Conservation (phyloP, 2,329 filamentous ascomycete genomes). For the Arachnomyces sp. region DNA sequence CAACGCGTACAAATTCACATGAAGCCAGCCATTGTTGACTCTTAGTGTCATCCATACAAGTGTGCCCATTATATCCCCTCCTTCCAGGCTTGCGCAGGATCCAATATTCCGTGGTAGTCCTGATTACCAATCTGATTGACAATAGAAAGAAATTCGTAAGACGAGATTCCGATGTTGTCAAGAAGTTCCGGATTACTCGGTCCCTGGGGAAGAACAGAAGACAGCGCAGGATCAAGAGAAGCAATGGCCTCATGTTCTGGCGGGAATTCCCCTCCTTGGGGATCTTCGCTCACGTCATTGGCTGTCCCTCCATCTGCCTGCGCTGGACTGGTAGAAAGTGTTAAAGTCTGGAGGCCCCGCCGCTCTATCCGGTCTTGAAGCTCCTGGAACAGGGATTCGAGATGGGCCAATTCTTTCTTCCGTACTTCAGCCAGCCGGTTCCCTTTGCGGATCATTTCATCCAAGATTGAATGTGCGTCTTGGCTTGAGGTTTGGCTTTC, state of each 20-base stretch:
- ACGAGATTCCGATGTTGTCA: slow-evolving; percentile 32
- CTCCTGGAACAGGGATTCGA: slow-evolving; percentile 23
- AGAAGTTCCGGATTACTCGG: slow-evolving; percentile 25
- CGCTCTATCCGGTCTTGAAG: slow-evolving; percentile 19
- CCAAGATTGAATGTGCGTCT: slow-evolving; percentile 22
- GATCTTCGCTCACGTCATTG: too few relatives aligned
- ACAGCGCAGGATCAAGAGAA: too few relatives aligned
- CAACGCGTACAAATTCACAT: too few relatives aligned
- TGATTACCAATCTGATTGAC: slow-evolving; percentile 27
- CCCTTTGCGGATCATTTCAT: slow-evolving; percentile 27
- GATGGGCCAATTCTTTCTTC: slow-evolving; percentile 24
- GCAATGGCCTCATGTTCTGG: too few relatives aligned
- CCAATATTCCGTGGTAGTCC: slow-evolving; percentile 15
- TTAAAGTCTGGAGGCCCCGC: slow-evolving; percentile 20
- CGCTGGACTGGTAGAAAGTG: slow-evolving; percentile 8
- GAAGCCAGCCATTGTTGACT: too few relatives aligned
- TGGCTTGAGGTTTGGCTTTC: slow-evolving; percentile 17
- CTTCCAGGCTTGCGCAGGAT: too few relatives aligned
- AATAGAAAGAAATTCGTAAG: slow-evolving; percentile 31
- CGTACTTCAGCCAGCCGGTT: slow-evolving; percentile 26
- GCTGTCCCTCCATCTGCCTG: neutral
- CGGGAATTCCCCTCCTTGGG: too few relatives aligned
- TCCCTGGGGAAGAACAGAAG: neutral
- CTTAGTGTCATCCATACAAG: too few relatives aligned
- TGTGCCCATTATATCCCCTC: too few relatives aligned